Evolutionary conservation across 2,329 filamentous ascomycete genomes (phyloP).

Genomic region (Calonectria leucothoes): DNA sequence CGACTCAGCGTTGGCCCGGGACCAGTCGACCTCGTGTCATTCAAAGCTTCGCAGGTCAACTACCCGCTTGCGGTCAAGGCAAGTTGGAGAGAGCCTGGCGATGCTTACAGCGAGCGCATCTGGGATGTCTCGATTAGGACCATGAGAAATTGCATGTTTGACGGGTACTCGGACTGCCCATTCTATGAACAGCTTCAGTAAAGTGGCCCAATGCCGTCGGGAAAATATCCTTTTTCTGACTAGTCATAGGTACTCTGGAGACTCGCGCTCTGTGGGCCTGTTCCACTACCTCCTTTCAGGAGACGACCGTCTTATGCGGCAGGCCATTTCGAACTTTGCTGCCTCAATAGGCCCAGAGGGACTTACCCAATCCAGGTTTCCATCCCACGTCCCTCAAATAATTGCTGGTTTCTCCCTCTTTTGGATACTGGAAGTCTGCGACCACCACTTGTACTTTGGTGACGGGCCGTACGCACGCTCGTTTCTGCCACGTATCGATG

Average conservation of each 20-base stretch:
- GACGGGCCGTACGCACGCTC: conserved; percentile 43
- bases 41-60: conserved; percentile 16
- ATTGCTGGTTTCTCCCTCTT: conserved; percentile 53
- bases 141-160: conserved; percentile 42
- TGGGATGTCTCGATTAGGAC: conserved; percentile 40
- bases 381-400: conserved; percentile 49
- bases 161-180: conserved; percentile 49
- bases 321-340: conserved; percentile 44
- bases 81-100: conserved; percentile 4
- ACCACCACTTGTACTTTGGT: conserved; percentile 51
- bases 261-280: conserved; percentile 37
- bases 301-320: conserved; percentile 46
- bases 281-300: conserved; percentile 46
- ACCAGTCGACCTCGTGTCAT: conserved; percentile 9
- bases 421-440: conserved; percentile 50
- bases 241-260: conserved; percentile 21
- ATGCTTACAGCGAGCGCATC: conserved; percentile 24
- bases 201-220: conserved; percentile 31
- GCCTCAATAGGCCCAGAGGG: conserved; percentile 40
- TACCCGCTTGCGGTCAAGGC: conserved; percentile 28
- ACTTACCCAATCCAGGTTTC: conserved; percentile 49
- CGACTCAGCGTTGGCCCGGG: conserved; percentile 18
- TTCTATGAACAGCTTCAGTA: conserved; percentile 51
- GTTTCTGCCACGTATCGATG: conserved; percentile 48
- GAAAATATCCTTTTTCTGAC: neutral